A percentile compares a stretch with the other conserved stretches of the same genome.
Conservation (phyloP, 768 basidiomycete genomes). For the Lyophyllum atratum region DNA sequence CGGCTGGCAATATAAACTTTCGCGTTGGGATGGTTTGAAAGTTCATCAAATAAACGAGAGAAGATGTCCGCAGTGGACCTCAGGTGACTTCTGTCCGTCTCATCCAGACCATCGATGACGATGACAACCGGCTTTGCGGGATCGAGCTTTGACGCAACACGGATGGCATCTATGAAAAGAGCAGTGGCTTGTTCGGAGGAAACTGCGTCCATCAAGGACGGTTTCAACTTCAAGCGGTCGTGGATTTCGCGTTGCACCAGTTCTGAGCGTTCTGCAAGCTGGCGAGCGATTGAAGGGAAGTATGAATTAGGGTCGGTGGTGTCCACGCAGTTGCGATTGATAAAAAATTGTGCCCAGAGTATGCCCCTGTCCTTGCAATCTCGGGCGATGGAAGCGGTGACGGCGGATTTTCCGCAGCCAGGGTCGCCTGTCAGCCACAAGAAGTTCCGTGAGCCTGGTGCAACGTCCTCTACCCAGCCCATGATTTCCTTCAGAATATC, state of each 20-base stretch:
- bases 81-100: conserved; percentile 11
- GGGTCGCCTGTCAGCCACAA: conserved; percentile 21
- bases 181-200: conserved; percentile 10
- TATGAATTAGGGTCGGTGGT: conserved; percentile 15
- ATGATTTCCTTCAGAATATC: conserved; percentile 11
- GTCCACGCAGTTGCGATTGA: conserved; percentile 8
- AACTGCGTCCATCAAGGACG: conserved; percentile 6
- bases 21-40: conserved; percentile 1
- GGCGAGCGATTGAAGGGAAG: conserved; percentile 20
- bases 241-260: background rate
- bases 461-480: conserved; percentile 11
- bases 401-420: conserved; percentile 17
- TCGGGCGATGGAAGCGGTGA: conserved; percentile 16
- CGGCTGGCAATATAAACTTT: conserved; percentile 17
- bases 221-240: conserved; percentile 4
- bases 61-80: conserved; percentile 7
- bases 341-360: too few relatives aligned
- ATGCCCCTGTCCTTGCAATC: conserved; percentile 5
- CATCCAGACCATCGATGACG: conserved; percentile 21
- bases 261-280: conserved; percentile 7
- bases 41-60: conserved; percentile 2
- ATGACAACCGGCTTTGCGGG: conserved; percentile 14
- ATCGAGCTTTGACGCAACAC: conserved; percentile 3
- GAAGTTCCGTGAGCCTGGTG: conserved; percentile 6
- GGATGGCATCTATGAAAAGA: conserved; percentile 12